Evolutionary conservation across 2,329 filamentous ascomycete genomes (phyloP).

Genomic region (Periglandula ipomoeae): DNA sequence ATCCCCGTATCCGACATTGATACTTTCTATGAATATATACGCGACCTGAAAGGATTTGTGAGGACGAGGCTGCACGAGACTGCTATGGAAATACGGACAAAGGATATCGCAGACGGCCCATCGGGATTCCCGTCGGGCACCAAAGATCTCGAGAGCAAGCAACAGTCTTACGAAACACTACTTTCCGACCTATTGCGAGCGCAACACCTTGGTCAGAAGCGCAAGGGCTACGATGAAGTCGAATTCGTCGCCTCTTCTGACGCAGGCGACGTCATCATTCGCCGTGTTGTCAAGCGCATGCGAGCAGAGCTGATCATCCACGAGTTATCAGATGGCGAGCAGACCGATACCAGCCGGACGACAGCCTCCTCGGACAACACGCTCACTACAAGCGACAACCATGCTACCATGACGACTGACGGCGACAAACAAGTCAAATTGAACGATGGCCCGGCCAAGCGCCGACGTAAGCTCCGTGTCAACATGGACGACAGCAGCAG

Average conservation of each 20-base stretch:
- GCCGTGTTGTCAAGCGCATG: conserved; percentile 52
- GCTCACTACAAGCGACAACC: conserved; percentile 19
- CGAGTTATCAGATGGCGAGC: conserved; percentile 42
- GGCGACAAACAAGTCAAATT: conserved; percentile 31
- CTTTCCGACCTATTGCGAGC: conserved; percentile 37
- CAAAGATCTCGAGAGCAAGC: conserved; percentile 38
- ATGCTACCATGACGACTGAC: conserved; percentile 16
- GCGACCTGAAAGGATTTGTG: conserved; percentile 66
- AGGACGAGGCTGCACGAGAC: conserved; percentile 59
- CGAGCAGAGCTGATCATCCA: conserved; percentile 50
- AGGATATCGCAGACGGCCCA: conserved; percentile 42
- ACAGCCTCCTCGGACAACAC: conserved; percentile 21
- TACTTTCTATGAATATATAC: conserved; percentile 67
- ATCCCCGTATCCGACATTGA: conserved; percentile 63
- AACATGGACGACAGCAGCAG: conserved; percentile 34
- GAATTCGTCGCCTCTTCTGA: conserved; percentile 40
- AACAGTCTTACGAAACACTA: conserved; percentile 45
- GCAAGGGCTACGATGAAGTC: conserved; percentile 44
- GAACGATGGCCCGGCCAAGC: conserved; percentile 40
- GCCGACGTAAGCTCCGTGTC: conserved; percentile 42
- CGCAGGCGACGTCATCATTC: conserved; percentile 41
- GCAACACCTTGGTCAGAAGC: conserved; percentile 27
- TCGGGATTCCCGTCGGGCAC: conserved; percentile 41
- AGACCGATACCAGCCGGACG: conserved; percentile 24
- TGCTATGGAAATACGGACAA: conserved; percentile 52